Evolutionary conservation across 1,139 yeast species (phyloP).

Genomic region (Debaryomyces nepalensis): DNA sequence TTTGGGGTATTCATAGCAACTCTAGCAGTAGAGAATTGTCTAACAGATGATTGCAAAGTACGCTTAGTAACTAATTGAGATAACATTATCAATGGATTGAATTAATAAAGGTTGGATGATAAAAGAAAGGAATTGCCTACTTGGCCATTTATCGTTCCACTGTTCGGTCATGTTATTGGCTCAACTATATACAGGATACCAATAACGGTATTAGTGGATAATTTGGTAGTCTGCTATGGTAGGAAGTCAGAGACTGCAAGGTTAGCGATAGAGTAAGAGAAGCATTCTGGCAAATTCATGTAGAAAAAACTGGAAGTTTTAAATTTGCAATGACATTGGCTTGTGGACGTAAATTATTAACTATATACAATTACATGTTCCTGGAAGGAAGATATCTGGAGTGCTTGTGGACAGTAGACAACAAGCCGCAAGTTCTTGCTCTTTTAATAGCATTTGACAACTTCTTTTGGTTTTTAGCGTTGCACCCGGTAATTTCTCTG

Average conservation of each 20-base stretch:
- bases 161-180: constrained; percentile 9
- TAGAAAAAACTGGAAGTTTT: too few relatives aligned
- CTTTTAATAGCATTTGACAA: constrained; percentile 70
- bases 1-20: constrained; percentile 26
- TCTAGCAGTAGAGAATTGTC: constrained; percentile 47
- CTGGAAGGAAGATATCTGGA: constrained; percentile 47
- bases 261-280: too few relatives aligned
- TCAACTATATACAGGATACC: constrained; percentile 1
- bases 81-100: constrained; percentile 31
- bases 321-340: not conserved
- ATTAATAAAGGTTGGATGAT: not conserved
- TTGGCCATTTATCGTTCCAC: not conserved
- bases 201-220: not conserved
- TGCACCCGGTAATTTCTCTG: constrained; percentile 69
- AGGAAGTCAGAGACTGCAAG: not conserved
- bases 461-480: constrained; percentile 62
- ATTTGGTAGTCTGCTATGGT: not conserved
- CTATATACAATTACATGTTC: constrained; percentile 30
- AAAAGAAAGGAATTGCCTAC: not conserved
- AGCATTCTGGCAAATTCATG: too few relatives aligned
- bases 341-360: constrained; percentile 5
- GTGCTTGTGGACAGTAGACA: constrained; percentile 66
- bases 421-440: constrained; percentile 68
- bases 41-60: constrained; percentile 32
- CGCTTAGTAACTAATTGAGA: constrained; percentile 38